Conservation (phyloP, 2,329 filamentous ascomycete species). For the Colletotrichum higginsianum region DNA sequence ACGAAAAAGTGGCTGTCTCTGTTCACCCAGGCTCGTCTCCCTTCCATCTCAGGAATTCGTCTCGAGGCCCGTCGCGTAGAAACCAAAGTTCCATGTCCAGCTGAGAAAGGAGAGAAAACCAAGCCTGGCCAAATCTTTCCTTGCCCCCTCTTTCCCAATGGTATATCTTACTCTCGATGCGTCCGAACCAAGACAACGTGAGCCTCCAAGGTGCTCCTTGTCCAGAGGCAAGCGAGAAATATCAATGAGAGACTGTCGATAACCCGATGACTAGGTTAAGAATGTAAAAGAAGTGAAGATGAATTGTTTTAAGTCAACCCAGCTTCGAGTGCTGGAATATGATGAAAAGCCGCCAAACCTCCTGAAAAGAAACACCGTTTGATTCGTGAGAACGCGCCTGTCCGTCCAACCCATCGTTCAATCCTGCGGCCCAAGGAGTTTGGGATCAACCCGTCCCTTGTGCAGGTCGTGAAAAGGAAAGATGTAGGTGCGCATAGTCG, state of each 20-base stretch:
- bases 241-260: slow-evolving; percentile 28
- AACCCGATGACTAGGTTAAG: slow-evolving; percentile 34
- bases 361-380: slow-evolving; percentile 40
- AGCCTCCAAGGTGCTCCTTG: slow-evolving; percentile 35
- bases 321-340: slow-evolving; percentile 40
- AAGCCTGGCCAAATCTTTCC: slow-evolving; percentile 22
- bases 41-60: slow-evolving; percentile 38
- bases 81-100: slow-evolving; percentile 27
- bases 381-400: slow-evolving; percentile 39
- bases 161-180: slow-evolving; percentile 32
- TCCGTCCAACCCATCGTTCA: slow-evolving; percentile 41
- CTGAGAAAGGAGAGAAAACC: slow-evolving; percentile 25
- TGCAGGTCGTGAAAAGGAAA: slow-evolving; percentile 43
- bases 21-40: slow-evolving; percentile 3
- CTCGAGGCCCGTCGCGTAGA: slow-evolving; percentile 28
- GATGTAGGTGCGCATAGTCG: slow-evolving; percentile 43
- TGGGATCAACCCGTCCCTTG: slow-evolving; percentile 41
- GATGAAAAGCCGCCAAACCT: slow-evolving; percentile 34
- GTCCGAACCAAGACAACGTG: slow-evolving; percentile 28
- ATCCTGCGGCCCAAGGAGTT: slow-evolving; percentile 31
- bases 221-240: slow-evolving; percentile 32
- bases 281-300: slow-evolving; percentile 41
- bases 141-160: slow-evolving; percentile 28
- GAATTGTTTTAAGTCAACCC: slow-evolving; percentile 40
- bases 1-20: slow-evolving; percentile 36